Evolutionary conservation across 352 stramenopile species (phyloP).

Genomic region (Phytophthora podocarpi): DNA sequence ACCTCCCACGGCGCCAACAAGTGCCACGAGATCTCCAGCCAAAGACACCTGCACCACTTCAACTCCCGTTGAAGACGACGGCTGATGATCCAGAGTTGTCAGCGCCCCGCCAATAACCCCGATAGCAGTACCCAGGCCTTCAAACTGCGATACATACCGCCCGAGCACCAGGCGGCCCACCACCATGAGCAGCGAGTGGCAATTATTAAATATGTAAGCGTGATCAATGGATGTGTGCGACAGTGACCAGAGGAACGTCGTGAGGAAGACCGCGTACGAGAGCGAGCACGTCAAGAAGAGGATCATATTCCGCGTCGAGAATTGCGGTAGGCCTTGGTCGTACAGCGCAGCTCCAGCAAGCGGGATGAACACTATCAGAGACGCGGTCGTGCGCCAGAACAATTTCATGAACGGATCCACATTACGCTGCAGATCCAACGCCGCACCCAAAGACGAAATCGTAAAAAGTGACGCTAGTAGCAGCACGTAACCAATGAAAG

Average conservation of each 20-base stretch:
- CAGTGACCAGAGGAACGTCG: constrained; percentile 83
- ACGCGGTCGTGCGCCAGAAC: constrained; percentile 83
- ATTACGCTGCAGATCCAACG: constrained; percentile 68
- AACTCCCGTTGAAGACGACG: constrained; percentile 13
- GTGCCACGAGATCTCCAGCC: constrained; percentile 73
- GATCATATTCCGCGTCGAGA: constrained; percentile 67
- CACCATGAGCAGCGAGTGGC: constrained; percentile 84
- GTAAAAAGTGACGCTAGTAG: constrained; percentile 71
- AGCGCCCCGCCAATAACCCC: constrained; percentile 79
- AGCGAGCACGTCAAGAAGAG: constrained; percentile 71
- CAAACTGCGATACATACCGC: constrained; percentile 72
- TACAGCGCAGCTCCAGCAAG: constrained; percentile 57
- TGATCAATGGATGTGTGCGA: constrained; percentile 81
- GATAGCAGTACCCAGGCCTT: constrained; percentile 75
- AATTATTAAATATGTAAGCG: constrained; percentile 91
- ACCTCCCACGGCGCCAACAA: constrained; percentile 72
- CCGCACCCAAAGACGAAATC: constrained; percentile 79
- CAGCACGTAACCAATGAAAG: constrained; percentile 77
- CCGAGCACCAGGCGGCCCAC: constrained; percentile 62
- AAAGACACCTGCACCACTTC: constrained; percentile 55
- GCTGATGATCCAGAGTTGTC: constrained; percentile 69
- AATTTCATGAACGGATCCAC: constrained; percentile 86
- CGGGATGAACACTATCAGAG: constrained; percentile 71
- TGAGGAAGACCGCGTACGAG: constrained; percentile 78
- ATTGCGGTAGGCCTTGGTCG: constrained; percentile 58